Base-by-base conservation (phyloP, 2,329 filamentous ascomycete genomes). In the Pseudovirgaria hyperparasitica region DNA sequence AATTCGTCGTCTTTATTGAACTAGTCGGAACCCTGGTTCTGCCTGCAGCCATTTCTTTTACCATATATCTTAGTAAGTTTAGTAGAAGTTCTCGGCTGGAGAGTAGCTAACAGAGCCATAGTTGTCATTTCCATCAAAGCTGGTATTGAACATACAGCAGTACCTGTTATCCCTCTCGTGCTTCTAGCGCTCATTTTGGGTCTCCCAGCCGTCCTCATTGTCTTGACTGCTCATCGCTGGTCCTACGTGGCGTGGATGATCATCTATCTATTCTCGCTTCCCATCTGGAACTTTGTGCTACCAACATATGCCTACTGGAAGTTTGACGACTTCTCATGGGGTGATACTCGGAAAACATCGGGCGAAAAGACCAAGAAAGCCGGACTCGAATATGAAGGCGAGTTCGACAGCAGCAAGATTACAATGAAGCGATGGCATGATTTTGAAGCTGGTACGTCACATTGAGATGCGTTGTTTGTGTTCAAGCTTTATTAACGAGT, bases 241-340 rank as follows among this genome's bases (percentile, higher is more conserved):
- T 79, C 82, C 1, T 98, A 98, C 48, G 76, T 98, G 22, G 58
- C 80, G 22, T 98, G 90, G 90, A 96, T 98, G 90, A 52, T 90
- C 22, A 90, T 96, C 55, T 98, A 98, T 55, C 72, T 98, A 11
- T 28, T 86, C 23, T 93, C 90, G 1, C 72, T 98, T 2, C 92
- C 92, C 1, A 70, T 98, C 31, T 98, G 90, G 90, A 98, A 98
- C 57, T 93, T 98, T 52, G 67, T 98, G 19, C 73, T 98, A 6
- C 90, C 90, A 0, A 72, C 73, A 6, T 98, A 98, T 51, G 80
- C 90, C 3, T 98, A 87, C 65, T 98, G 90, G 90, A 96, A 98
- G 61, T 98, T 98, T 52, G 90, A 98, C 53, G 90, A 98, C 62
- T 98, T 98, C 65, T 92, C 82, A 31, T 98, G 90, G 90, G 90